Percentiles rank a stretch among this genome's conserved stretches.
Evolutionary conservation across 148 eudicot species (phyloP).

Genomic region (Fallopia convolvulus): DNA sequence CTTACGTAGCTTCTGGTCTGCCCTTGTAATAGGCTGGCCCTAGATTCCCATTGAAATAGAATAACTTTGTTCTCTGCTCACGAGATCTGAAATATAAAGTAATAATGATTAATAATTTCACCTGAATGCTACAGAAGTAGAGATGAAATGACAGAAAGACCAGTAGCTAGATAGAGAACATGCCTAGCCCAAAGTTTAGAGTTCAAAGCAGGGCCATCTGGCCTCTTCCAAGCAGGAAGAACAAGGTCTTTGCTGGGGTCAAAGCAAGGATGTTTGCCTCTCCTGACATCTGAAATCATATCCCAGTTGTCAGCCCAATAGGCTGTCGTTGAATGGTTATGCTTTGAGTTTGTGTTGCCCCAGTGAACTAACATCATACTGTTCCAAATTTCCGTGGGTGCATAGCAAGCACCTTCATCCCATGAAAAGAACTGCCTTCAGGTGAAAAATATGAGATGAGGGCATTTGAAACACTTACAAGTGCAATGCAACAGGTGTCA

Average conservation of each 20-base stretch:
- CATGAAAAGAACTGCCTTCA: conserved; percentile 87
- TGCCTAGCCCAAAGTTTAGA: conserved; percentile 81
- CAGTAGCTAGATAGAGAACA: background rate
- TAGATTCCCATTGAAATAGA: conserved; percentile 92
- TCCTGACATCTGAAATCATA: conserved; percentile 49
- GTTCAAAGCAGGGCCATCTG: conserved; percentile 50
- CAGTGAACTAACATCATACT: conserved; percentile 99
- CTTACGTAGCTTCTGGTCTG: conserved; percentile 89
- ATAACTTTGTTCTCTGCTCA: conserved; percentile 55
- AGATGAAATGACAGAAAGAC: background rate
- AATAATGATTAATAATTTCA: background rate
- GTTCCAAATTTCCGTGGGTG: conserved; percentile 98
- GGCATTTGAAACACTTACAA: conserved; percentile 18
- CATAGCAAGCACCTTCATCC: conserved; percentile 99
- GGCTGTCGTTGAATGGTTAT: conserved; percentile 89
- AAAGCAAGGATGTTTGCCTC: conserved; percentile 91
- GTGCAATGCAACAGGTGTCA: background rate
- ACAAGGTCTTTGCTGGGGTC: conserved; percentile 92
- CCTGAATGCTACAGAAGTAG: background rate
- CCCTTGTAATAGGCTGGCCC: conserved; percentile 84
- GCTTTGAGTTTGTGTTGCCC: conserved; percentile 94
- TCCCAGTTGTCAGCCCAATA: conserved; percentile 92
- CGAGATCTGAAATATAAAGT: conserved; percentile 53
- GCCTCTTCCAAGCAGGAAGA: conserved; percentile 93
- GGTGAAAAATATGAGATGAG: conserved; percentile 17